phyloP scores from a whole-genome alignment of 768 basidiomycete species.

The Fistulinella prunicolor region DNA sequence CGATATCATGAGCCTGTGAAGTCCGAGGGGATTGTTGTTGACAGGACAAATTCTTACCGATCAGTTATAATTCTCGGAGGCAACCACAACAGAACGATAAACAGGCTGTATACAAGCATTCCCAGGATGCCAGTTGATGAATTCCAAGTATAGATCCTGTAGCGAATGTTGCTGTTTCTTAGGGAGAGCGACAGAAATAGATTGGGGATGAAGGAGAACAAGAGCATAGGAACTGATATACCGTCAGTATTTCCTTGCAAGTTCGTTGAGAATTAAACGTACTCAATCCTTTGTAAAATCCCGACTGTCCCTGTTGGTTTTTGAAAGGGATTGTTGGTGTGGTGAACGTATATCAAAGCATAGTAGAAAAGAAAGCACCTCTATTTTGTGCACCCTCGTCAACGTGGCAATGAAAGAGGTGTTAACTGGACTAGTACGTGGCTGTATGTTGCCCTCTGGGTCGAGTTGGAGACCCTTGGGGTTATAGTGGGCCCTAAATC shows the following conservation, averaged over 20 bases:
- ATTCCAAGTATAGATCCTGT: conserved; percentile 61
- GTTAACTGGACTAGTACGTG: conserved; percentile 77
- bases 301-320: conserved; percentile 54
- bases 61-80: conserved; percentile 76
- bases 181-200: conserved; percentile 55
- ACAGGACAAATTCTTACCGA: conserved; percentile 44
- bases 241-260: conserved; percentile 38
- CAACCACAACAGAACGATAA: conserved; percentile 60
- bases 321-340: not conserved
- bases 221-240: conserved; percentile 45
- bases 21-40: not conserved
- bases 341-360: not conserved
- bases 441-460: conserved; percentile 66
- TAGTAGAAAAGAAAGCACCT: too few species aligned
- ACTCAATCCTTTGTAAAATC: conserved; percentile 81
- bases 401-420: conserved; percentile 76
- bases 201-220: conserved; percentile 53
- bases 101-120: conserved; percentile 59
- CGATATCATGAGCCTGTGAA: conserved; percentile 1
- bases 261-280: conserved; percentile 16
- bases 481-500: conserved; percentile 82
- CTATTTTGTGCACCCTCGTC: conserved; percentile 62
- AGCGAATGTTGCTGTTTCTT: conserved; percentile 56
- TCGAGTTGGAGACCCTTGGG: conserved; percentile 82
- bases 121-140: conserved; percentile 61